phyloP scores from a whole-genome alignment of 495 filamentous ascomycete species.

The Poronia punctata region DNA sequence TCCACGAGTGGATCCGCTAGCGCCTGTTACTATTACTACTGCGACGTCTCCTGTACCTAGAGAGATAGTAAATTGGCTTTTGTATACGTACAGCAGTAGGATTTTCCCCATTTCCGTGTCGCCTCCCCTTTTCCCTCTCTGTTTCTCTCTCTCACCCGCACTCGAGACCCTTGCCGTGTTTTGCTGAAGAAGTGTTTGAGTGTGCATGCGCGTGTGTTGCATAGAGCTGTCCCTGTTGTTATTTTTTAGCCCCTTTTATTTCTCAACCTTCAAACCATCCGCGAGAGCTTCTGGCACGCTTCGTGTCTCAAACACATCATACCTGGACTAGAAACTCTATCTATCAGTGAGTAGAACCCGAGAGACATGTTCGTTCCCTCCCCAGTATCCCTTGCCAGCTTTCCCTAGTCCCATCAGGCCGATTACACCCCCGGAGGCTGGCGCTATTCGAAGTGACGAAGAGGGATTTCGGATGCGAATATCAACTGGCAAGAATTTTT shows the following conservation, averaged over 20 bases:
- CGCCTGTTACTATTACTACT: conserved; percentile 28
- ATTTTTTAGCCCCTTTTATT: conserved; percentile 17
- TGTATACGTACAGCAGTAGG: conserved; percentile 11
- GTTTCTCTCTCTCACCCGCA: conserved; percentile 15
- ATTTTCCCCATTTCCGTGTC: conserved; percentile 27
- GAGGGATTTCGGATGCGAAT: no score
- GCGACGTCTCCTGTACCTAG: conserved; percentile 20
- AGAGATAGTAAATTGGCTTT: no score
- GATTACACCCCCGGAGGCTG: no score
- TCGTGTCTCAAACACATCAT: conserved; percentile 9
- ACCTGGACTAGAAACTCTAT: conserved; percentile 7
- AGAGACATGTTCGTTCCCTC: conserved; percentile 1
- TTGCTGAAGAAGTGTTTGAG: conserved; percentile 17
- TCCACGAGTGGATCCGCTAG: no score
- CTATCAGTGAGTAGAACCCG: conserved; percentile 9
- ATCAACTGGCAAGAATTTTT: no score
- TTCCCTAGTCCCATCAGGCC: neutral
- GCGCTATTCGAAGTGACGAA: no score
- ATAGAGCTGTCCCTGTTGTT: conserved; percentile 26
- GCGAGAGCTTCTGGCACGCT: conserved; percentile 8
- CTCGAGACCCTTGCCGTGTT: conserved; percentile 10
- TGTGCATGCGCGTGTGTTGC: conserved; percentile 22
- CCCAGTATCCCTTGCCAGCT: neutral
- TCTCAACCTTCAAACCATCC: conserved; percentile 9
- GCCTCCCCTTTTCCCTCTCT: conserved; percentile 22